Evolutionary conservation across 179 eudicot genomes (phyloP).

Genomic region (Pouteria campechiana): DNA sequence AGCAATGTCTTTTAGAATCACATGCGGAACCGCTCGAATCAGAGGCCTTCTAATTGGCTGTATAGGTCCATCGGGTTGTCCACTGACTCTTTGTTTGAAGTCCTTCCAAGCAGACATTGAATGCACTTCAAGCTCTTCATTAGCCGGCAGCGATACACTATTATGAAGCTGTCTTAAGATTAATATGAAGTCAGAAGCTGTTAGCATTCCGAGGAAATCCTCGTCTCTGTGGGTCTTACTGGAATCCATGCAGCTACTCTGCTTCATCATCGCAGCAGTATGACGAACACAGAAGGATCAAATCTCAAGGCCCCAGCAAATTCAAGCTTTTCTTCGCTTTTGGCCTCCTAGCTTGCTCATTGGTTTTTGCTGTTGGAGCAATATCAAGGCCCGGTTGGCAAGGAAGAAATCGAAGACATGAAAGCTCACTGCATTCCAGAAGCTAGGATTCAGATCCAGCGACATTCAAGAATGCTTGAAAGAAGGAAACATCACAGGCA

Average conservation of each 20-base stretch:
- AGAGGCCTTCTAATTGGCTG: slow-evolving; percentile 22
- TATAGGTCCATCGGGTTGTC: slow-evolving; percentile 12
- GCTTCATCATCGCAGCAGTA: slow-evolving; percentile 8
- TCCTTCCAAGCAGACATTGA: slow-evolving; percentile 44
- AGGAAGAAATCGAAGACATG: slow-evolving; percentile 21
- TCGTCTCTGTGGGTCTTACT: slow-evolving; percentile 25
- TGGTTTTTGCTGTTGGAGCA: slow-evolving; percentile 22
- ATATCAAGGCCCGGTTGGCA: slow-evolving; percentile 22
- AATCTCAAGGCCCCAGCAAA: slow-evolving; percentile 14
- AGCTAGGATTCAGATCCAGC: slow-evolving; percentile 25
- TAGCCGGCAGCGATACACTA: slow-evolving; percentile 10
- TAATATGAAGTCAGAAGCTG: slow-evolving; percentile 37
- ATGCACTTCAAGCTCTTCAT: slow-evolving; percentile 25
- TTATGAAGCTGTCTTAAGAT: slow-evolving; percentile 30
- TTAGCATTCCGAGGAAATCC: slow-evolving; percentile 45
- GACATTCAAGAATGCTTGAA: slow-evolving; percentile 35
- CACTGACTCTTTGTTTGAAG: slow-evolving; percentile 14
- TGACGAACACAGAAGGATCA: slow-evolving; percentile 4
- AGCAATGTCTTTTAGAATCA: slow-evolving; percentile 32
- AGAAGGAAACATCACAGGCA: slow-evolving; percentile 41
- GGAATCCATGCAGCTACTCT: slow-evolving; percentile 24
- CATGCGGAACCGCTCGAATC: slow-evolving; percentile 37
- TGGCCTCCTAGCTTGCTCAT: slow-evolving; percentile 23
- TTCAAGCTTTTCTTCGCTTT: slow-evolving; percentile 34
- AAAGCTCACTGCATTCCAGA: slow-evolving; percentile 49